A percentile compares a stretch with the other conserved stretches of the same genome.
Evolutionary conservation across 805 yeast genomes (phyloP).

Genomic region (Komagataella ulmi): DNA sequence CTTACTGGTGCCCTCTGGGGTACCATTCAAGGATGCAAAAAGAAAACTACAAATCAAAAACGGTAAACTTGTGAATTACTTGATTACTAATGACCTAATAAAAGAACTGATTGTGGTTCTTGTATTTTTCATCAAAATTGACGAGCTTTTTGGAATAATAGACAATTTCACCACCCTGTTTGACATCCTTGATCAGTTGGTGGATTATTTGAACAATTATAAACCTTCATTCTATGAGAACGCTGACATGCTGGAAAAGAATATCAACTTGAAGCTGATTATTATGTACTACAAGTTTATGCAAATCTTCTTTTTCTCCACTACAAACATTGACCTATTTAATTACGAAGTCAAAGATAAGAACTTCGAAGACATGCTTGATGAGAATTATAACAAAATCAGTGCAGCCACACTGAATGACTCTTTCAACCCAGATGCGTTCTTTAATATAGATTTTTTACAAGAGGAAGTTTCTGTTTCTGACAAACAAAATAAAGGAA

Average conservation of each 20-base stretch:
- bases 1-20: not conserved
- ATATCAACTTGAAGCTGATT: conserved; percentile 10
- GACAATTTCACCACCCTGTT: conserved; percentile 14
- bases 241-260: conserved; percentile 5
- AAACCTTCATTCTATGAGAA: conserved; percentile 6
- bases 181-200: conserved; percentile 15
- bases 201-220: conserved; percentile 14
- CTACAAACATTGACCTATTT: conserved; percentile 32
- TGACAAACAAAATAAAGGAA: not conserved
- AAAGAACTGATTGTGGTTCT: not conserved
- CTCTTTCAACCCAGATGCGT: conserved; percentile 5
- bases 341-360: conserved; percentile 29
- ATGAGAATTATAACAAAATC: conserved; percentile 15
- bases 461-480: not conserved
- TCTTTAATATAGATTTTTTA: not conserved
- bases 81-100: not conserved
- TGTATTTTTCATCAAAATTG: not conserved
- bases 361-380: conserved; percentile 29
- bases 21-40: not conserved
- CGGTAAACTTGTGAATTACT: not conserved
- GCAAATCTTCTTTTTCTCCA: conserved; percentile 27
- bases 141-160: conserved; percentile 3
- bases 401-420: conserved; percentile 13
- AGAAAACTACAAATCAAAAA: not conserved
- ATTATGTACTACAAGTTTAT: conserved; percentile 18